A percentile compares a stretch with the other conserved stretches of the same genome.
Evolutionary conservation across 164 flowering plant genomes (phyloP).

Genomic region (Vitis amurensis): DNA sequence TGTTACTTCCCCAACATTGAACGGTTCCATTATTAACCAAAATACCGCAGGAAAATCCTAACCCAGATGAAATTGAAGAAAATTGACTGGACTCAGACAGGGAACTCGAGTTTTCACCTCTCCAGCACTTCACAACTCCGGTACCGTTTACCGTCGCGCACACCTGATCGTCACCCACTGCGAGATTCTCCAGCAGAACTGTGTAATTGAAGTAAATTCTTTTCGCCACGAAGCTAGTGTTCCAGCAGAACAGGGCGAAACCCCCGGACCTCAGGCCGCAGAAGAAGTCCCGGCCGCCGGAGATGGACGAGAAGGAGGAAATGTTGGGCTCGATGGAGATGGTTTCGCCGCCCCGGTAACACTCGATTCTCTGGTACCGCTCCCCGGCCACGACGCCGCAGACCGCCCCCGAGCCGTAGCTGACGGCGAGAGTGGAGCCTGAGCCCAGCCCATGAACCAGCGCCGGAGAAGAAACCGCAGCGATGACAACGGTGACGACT

Average conservation of each 20-base stretch:
- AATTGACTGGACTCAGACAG: conserved; percentile 12
- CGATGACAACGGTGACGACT: conserved; percentile 7
- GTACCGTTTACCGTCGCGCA: conserved; percentile 50
- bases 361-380: conserved; percentile 41
- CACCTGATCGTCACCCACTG: conserved; percentile 68
- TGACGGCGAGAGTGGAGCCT: conserved; percentile 17
- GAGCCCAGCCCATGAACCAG: conserved; percentile 3
- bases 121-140: conserved; percentile 56
- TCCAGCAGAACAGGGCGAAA: conserved; percentile 65
- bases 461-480: conserved; percentile 6
- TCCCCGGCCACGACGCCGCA: conserved; percentile 69
- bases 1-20: conserved; percentile 52
- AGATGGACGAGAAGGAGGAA: conserved; percentile 51
- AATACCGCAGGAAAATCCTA: conserved; percentile 73
- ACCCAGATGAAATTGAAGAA: conserved; percentile 50
- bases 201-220: conserved; percentile 44
- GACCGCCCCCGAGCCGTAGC: conserved; percentile 51
- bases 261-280: conserved; percentile 82
- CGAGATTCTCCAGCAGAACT: conserved; percentile 30
- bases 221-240: conserved; percentile 27
- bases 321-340: conserved; percentile 33
- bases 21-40: conserved; percentile 24
- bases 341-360: conserved; percentile 33
- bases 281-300: conserved; percentile 66
- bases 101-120: conserved; percentile 24